Conservation (phyloP, 1,139 yeast genomes). For the Yamadazyma diospyri region DNA sequence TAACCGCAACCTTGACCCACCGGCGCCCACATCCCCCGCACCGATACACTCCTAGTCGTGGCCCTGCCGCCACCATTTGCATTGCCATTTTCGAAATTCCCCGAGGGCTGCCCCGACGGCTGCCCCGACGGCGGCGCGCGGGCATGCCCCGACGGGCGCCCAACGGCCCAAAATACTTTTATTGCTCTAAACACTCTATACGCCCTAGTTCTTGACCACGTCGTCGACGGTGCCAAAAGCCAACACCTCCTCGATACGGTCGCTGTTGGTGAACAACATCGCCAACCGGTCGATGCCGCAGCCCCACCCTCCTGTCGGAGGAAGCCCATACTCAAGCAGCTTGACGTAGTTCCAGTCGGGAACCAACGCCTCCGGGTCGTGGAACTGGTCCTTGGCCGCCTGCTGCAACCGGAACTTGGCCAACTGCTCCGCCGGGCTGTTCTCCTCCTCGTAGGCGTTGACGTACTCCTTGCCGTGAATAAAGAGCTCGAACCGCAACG, state of each 20-base stretch:
- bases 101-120: no score
- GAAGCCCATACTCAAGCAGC: conserved; percentile 87
- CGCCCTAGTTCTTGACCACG: conserved; percentile 36
- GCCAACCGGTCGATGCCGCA: conserved; percentile 86
- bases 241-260: conserved; percentile 74
- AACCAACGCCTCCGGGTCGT: conserved; percentile 61
- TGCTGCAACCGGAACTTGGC: conserved; percentile 60
- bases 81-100: no score
- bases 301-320: conserved; percentile 99
- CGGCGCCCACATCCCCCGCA: no score
- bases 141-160: no score
- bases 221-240: conserved; percentile 80
- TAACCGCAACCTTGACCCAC: no score
- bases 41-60: no score
- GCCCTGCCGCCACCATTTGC: no score
- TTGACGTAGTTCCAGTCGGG: conserved; percentile 73
- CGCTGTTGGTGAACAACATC: conserved; percentile 66
- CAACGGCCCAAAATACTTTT: no score
- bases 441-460: conserved; percentile 96
- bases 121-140: no score
- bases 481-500: conserved; percentile 79
- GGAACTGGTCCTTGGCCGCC: conserved; percentile 37
- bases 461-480: conserved; percentile 78
- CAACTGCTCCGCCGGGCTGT: conserved; percentile 70
- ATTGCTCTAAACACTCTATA: no score